A percentile compares a stretch with the other conserved stretches of the same genome.
These are phyloP conservation scores for Backusella australiensis DNA, from an alignment of 192 early-diverging fungal genomes.

Conservation along the genomic window DNA sequence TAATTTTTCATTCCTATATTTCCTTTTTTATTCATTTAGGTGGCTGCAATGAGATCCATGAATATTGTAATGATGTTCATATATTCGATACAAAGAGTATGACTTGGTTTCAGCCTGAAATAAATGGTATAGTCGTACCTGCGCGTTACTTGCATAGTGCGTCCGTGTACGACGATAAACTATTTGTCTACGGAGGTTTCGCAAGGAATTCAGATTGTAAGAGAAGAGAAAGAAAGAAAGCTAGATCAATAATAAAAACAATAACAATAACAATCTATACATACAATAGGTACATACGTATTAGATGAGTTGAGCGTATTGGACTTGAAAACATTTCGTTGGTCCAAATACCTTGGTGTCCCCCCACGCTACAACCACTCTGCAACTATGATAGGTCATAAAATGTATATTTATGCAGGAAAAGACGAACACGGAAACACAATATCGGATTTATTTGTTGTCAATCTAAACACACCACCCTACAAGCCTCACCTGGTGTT, in stretches of 20 bases:
- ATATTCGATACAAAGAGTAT: constrained; percentile 52
- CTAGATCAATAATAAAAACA: background rate
- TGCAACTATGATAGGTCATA: constrained; percentile 46
- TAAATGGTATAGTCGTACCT: constrained; percentile 44
- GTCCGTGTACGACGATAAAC: constrained; percentile 58
- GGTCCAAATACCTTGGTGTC: constrained; percentile 47
- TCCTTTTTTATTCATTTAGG: constrained; percentile 30
- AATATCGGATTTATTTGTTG: constrained; percentile 49
- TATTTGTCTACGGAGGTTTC: constrained; percentile 61
- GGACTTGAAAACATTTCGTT: constrained; percentile 54
- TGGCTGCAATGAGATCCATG: constrained; percentile 49
- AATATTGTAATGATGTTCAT: constrained; percentile 62
- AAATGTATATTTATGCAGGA: constrained; percentile 63
- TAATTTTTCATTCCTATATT: background rate
- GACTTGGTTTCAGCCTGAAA: constrained; percentile 57
- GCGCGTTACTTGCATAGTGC: constrained; percentile 57
- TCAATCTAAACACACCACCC: constrained; percentile 43
- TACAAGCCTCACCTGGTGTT: constrained; percentile 41
- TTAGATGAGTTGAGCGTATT: constrained; percentile 52
- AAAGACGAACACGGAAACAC: constrained; percentile 51
- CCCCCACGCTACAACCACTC: constrained; percentile 57
- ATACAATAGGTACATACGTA: constrained; percentile 46
- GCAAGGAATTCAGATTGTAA: constrained; percentile 56
- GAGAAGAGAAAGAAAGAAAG: constrained; percentile 11
- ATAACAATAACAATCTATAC: background rate